Percentiles rank a stretch among this genome's conserved stretches.
phyloP scores from a whole-genome alignment of 2,329 filamentous ascomycete species.

The Calonectria multiphialidica region DNA sequence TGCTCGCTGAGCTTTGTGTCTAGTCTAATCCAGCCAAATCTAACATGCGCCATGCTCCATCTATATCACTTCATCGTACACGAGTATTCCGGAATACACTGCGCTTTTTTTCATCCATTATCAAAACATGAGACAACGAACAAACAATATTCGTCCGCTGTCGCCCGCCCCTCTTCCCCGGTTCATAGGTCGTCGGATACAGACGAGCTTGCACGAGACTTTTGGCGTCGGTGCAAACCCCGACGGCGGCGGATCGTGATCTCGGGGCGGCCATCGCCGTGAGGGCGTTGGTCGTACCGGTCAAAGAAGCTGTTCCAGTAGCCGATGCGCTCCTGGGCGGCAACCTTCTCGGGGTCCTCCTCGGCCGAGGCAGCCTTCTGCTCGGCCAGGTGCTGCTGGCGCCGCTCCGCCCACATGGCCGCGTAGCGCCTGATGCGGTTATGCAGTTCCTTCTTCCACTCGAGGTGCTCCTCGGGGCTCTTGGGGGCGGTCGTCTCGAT shows the following conservation, averaged over 20 bases:
- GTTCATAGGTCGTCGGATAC: background rate
- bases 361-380: background rate
- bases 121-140: background rate
- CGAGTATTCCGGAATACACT: background rate
- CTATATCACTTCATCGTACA: constrained; percentile 7
- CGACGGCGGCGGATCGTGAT: background rate
- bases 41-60: background rate
- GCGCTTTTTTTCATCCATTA: background rate
- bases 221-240: background rate
- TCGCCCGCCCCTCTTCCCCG: no score
- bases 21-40: background rate
- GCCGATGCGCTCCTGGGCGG: constrained; percentile 30
- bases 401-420: constrained; percentile 35
- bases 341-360: constrained; percentile 27
- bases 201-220: background rate
- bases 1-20: background rate
- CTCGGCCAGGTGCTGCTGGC: constrained; percentile 16
- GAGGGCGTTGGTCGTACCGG: constrained; percentile 39
- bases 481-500: background rate
- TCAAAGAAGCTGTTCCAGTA: constrained; percentile 43
- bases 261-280: constrained; percentile 2
- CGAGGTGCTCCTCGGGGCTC: constrained; percentile 11
- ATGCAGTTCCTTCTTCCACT: constrained; percentile 38
- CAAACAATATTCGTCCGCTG: background rate
- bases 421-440: constrained; percentile 36